Percentiles rank a stretch among this genome's conserved stretches.
Evolutionary conservation across 75 land plant genomes (phyloP).

Genomic region (Azolla pinnata): DNA sequence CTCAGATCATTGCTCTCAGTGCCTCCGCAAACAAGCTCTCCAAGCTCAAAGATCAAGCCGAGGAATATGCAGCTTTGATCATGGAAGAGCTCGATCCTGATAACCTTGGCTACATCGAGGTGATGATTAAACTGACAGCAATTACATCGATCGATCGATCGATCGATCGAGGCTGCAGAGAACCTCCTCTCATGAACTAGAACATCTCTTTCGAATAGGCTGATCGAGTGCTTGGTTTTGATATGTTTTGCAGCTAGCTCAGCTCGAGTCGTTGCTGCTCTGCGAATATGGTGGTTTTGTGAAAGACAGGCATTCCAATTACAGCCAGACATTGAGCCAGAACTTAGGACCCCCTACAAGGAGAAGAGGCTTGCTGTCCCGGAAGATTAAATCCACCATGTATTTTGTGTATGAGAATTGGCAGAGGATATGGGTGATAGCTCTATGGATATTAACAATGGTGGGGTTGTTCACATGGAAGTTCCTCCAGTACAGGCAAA

Average conservation of each 20-base stretch:
- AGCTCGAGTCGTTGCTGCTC: constrained; percentile 56
- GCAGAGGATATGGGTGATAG: constrained; percentile 55
- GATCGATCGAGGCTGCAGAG: too few species aligned
- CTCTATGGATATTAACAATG: constrained; percentile 32
- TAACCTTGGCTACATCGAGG: constrained; percentile 71
- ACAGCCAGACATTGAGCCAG: constrained; percentile 55
- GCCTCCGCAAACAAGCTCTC: constrained; percentile 80
- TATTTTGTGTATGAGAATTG: constrained; percentile 69
- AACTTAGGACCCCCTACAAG: constrained; percentile 23
- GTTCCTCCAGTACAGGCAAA: constrained; percentile 42
- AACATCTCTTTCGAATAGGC: not conserved
- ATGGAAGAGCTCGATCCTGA: constrained; percentile 74
- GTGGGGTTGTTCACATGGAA: constrained; percentile 47
- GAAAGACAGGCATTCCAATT: constrained; percentile 11
- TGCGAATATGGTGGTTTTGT: constrained; percentile 8
- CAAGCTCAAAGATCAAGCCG: constrained; percentile 77
- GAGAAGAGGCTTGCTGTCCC: not conserved
- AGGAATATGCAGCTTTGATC: constrained; percentile 75
- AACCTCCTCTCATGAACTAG: too few species aligned
- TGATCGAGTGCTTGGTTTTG: not conserved
- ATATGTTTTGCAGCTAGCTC: constrained; percentile 30
- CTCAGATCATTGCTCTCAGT: constrained; percentile 59
- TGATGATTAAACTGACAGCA: too few species aligned
- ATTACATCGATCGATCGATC: too few species aligned
- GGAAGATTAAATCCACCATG: constrained; percentile 17